Conservation (phyloP, 768 basidiomycete species). For the Lentinula guzmanii region DNA sequence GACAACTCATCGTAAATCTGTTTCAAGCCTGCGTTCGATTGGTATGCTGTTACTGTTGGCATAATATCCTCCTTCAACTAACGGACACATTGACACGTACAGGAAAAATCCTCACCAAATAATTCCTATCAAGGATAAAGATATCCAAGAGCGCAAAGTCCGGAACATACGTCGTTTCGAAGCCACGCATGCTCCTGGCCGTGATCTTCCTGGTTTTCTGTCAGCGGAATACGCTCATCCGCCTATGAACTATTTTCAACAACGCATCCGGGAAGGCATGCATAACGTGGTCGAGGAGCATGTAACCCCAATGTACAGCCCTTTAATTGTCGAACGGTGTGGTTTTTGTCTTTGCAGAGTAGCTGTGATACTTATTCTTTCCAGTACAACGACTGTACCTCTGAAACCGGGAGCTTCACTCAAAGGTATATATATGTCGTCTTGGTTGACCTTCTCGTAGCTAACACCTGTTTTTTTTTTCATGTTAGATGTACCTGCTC, state of each 20-base stretch:
- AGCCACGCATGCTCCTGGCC: slow-evolving; percentile 19
- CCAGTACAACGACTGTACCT: slow-evolving; percentile 51
- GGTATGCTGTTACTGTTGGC: slow-evolving; percentile 32
- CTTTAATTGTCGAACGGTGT: slow-evolving; percentile 46
- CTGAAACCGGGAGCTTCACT: slow-evolving; percentile 46
- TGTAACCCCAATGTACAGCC: slow-evolving; percentile 40
- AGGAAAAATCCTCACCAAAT: slow-evolving; percentile 56
- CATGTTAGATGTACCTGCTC: slow-evolving; percentile 37
- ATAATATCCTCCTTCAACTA: neutral
- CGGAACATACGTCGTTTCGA: slow-evolving; percentile 19
- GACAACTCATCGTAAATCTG: slow-evolving; percentile 4
- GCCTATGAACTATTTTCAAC: slow-evolving; percentile 44
- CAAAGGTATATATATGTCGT: slow-evolving; percentile 27
- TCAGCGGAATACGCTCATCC: slow-evolving; percentile 33
- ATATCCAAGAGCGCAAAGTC: slow-evolving; percentile 24
- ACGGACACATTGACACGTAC: neutral
- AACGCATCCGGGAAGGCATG: slow-evolving; percentile 20
- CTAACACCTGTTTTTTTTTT: neutral
- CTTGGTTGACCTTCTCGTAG: neutral
- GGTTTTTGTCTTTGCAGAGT: slow-evolving; percentile 4
- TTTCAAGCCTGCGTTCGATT: slow-evolving; percentile 61
- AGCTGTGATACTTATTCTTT: neutral
- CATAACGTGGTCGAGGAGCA: slow-evolving; percentile 43
- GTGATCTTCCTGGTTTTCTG: slow-evolving; percentile 35
- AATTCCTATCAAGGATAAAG: slow-evolving; percentile 24